Base-by-base conservation (phyloP, 208 protist species). In the Leishmania lainsoni region DNA sequence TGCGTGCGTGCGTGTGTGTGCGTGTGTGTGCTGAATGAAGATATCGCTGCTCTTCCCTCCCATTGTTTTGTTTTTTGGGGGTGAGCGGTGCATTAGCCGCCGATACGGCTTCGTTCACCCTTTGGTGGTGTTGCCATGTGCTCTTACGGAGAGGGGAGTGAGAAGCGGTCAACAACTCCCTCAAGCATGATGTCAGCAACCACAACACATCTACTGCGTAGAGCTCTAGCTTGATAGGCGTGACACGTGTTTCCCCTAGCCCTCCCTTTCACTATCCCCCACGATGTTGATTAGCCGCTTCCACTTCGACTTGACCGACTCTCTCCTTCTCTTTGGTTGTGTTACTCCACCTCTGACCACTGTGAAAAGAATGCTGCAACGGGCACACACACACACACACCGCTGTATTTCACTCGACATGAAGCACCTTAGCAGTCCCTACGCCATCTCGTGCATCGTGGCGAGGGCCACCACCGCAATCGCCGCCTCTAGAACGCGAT, bases 351-450 rank as follows among this genome's bases (percentile, higher is more conserved):
- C 35, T 70, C 17, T 16, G 16, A 48, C 65, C 22, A 20, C 17
- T 70, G 29, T 70, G 29, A 35, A 5, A 49, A 35, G 65, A 16
- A 29, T 42, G 14, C 32, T 20, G 26, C 26, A 16, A 49, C 32
- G 65, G 12, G 26, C 65, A 48, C 65, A 2, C 65, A 70, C 65
- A 49, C 29, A 12, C 65, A 70, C 35, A 48, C 59, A 5, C 68
- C 35, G 14, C 20, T 72, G 68, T 17, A 4, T 39, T 9, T 1
- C 68, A 49, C 26, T 79, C 52, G 45, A 49, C 8, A 84, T 79
- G 79, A 76, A 76, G 77, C 83, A 65, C 66, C 48, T 84, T 70
- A 74, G 81, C 52, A 29, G 59, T 6, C 70, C 56, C 61, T 42
- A 63, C 42, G 71, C 77, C 35, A 59, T 81, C 22, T 32, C 76